Conservation (phyloP, 805 yeast genomes). For the Peterozyma xylosa region DNA sequence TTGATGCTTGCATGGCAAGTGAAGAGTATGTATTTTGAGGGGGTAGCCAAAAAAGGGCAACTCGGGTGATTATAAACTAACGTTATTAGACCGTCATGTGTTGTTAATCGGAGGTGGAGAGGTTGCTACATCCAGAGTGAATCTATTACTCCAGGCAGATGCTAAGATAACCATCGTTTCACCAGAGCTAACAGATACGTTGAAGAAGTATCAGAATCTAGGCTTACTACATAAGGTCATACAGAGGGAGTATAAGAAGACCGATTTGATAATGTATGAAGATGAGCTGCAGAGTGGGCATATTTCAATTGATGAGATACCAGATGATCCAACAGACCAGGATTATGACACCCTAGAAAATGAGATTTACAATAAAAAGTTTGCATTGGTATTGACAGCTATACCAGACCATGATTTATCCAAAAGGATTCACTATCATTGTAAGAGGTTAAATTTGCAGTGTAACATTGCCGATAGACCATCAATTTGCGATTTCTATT, state of each 20-base stretch:
- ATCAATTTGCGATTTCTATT: slow-evolving; percentile 76
- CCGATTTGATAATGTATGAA: slow-evolving; percentile 46
- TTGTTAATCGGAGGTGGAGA: slow-evolving; percentile 74
- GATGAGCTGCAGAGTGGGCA: background rate
- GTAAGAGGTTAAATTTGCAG: slow-evolving; percentile 38
- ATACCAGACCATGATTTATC: slow-evolving; percentile 64
- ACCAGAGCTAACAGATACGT: slow-evolving; percentile 28
- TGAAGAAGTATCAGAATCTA: slow-evolving; percentile 22
- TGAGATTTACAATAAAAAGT: slow-evolving; percentile 29
- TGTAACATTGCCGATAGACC: slow-evolving; percentile 85
- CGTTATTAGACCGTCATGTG: slow-evolving; percentile 40
- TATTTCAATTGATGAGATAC: slow-evolving; percentile 11
- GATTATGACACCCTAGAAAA: slow-evolving; percentile 24
- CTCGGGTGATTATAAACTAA: background rate
- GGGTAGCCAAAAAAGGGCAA: background rate
- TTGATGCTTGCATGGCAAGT: slow-evolving; percentile 72
- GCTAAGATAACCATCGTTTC: slow-evolving; percentile 64
- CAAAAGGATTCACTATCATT: slow-evolving; percentile 44
- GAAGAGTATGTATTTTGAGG: slow-evolving; percentile 28
- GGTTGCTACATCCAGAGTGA: slow-evolving; percentile 66
- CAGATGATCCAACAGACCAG: slow-evolving; percentile 19
- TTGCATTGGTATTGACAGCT: slow-evolving; percentile 66
- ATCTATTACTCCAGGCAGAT: slow-evolving; percentile 59
- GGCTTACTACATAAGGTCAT: slow-evolving; percentile 37
- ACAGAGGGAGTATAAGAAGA: slow-evolving; percentile 33